Evolutionary conservation across 768 basidiomycete species (phyloP).

Genomic region (Macrolepiota fuliginosa): DNA sequence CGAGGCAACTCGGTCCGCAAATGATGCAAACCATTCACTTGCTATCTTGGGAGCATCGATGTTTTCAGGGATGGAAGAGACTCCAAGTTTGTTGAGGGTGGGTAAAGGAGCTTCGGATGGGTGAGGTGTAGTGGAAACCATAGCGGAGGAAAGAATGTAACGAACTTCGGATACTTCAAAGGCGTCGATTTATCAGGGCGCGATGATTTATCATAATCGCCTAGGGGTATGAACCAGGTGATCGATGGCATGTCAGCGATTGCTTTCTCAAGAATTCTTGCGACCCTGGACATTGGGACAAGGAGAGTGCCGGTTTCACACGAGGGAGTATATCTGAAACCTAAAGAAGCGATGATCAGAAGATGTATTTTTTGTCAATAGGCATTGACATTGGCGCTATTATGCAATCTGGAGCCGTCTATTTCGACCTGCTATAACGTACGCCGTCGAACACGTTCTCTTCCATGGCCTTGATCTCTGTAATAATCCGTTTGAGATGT

Average conservation of each 20-base stretch:
- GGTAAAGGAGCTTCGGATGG: constrained; percentile 25
- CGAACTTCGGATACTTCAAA: not conserved
- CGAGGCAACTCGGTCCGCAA: constrained; percentile 13
- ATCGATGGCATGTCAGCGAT: not conserved
- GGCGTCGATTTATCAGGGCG: not conserved
- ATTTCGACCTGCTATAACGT: constrained; percentile 10
- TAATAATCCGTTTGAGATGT: not conserved
- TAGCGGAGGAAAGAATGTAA: not conserved
- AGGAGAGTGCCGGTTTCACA: constrained; percentile 14
- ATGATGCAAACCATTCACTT: constrained; percentile 26
- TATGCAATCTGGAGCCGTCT: not conserved
- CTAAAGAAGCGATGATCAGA: not conserved
- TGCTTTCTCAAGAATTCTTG: not conserved
- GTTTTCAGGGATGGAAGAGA: constrained; percentile 23
- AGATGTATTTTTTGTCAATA: not conserved
- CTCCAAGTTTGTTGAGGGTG: constrained; percentile 27
- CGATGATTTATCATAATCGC: not conserved
- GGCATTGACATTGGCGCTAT: not conserved
- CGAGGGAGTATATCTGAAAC: not conserved
- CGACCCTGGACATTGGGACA: not conserved
- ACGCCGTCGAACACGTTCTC: constrained; percentile 35
- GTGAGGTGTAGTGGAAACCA: constrained; percentile 10
- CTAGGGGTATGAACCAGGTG: not conserved
- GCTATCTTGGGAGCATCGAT: constrained; percentile 30
- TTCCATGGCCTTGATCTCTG: constrained; percentile 62